These are phyloP conservation scores for Suillus americanus DNA, from an alignment of 768 basidiomycete genomes.

Conservation along the genomic window DNA sequence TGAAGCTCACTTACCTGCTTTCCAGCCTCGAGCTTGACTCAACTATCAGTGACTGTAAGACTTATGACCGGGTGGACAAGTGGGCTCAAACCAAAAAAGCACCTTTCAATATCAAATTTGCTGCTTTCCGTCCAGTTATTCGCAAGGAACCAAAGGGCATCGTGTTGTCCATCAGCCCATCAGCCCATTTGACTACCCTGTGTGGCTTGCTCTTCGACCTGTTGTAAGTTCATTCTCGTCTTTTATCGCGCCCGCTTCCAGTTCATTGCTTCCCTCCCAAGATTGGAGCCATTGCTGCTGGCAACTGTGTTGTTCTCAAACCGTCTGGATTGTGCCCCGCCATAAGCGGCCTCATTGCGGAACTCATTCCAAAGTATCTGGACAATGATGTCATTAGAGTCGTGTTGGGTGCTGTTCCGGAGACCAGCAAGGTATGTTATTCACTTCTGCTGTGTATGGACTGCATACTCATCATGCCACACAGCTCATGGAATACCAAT, in stretches of 20 bases:
- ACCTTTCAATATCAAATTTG: conserved; percentile 54
- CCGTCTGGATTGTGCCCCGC: conserved; percentile 71
- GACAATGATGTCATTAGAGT: conserved; percentile 65
- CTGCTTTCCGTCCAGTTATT: conserved; percentile 59
- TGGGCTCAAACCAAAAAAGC: conserved; percentile 71
- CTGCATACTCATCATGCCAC: not conserved
- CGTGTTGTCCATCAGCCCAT: conserved; percentile 65
- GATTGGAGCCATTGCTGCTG: conserved; percentile 77
- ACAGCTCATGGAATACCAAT: conserved; percentile 71
- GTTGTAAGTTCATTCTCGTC: conserved; percentile 42
- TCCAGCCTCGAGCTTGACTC: conserved; percentile 61
- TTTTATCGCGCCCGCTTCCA: not conserved
- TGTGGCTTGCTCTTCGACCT: conserved; percentile 58
- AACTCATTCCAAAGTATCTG: conserved; percentile 74
- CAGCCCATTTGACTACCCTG: conserved; percentile 76
- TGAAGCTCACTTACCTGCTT: not conserved
- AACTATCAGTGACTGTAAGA: conserved; percentile 52
- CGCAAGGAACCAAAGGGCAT: conserved; percentile 79
- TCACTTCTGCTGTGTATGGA: not conserved
- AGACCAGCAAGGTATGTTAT: conserved; percentile 52
- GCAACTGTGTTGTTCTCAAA: conserved; percentile 70
- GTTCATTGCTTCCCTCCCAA: conserved; percentile 21
- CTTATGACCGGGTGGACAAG: conserved; percentile 64
- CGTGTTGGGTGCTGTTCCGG: conserved; percentile 65
- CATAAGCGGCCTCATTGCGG: conserved; percentile 54